These are phyloP conservation scores for Acidiella bohemica DNA, from an alignment of 495 filamentous ascomycete genomes.

Conservation along the genomic window DNA sequence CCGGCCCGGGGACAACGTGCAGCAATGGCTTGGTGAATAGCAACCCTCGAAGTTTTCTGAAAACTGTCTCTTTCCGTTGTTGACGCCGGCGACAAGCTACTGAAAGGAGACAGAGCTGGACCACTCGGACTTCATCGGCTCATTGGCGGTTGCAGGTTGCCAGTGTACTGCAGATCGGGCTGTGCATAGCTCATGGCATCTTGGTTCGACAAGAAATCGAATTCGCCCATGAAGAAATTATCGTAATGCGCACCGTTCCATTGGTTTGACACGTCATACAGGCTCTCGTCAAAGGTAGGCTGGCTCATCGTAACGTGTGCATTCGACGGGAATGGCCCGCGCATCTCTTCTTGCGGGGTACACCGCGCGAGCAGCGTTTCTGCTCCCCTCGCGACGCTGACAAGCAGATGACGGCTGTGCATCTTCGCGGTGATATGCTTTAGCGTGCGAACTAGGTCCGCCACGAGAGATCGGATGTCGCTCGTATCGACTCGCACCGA, in stretches of 20 bases:
- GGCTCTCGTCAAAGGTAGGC: conserved; percentile 12
- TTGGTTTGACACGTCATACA: conserved; percentile 7
- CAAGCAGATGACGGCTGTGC: conserved; percentile 14
- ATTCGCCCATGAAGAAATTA: conserved; percentile 15
- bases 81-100: conserved; percentile 30
- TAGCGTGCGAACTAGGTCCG: conserved; percentile 6
- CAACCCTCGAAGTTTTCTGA: conserved; percentile 29
- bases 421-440: conserved; percentile 11
- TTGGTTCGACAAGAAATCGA: conserved; percentile 13
- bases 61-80: conserved; percentile 29
- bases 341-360: conserved; percentile 1
- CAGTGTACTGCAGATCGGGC: conserved; percentile 2
- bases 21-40: conserved; percentile 25
- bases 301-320: conserved; percentile 11
- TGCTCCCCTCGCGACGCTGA: conserved; percentile 4
- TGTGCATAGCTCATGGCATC: conserved; percentile 1
- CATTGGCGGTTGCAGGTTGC: conserved; percentile 18
- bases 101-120: conserved; percentile 27
- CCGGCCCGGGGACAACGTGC: conserved; percentile 29
- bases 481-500: conserved; percentile 7
- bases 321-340: conserved; percentile 7
- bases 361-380: conserved; percentile 9
- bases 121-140: conserved; percentile 31
- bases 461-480: conserved; percentile 7
- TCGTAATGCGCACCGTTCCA: conserved; percentile 4